A percentile compares a stretch with the other conserved stretches of the same genome.
Conservation (phyloP, 106 monocot species). For the Dendrobium officinale region DNA sequence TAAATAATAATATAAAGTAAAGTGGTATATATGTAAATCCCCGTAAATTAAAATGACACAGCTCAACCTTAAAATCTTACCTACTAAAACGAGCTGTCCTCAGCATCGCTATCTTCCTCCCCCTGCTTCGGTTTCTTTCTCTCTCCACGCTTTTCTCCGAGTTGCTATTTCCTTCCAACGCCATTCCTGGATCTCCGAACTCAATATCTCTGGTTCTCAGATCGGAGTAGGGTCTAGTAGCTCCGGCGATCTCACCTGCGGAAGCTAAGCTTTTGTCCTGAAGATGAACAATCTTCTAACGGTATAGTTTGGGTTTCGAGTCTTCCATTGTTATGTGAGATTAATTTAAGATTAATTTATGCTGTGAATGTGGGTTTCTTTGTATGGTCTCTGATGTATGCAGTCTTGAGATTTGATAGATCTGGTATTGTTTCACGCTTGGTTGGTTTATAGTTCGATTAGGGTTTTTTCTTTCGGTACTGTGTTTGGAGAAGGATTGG, state of each 20-base stretch:
- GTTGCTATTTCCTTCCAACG: neutral
- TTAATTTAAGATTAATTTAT: neutral
- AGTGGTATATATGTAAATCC: too few relatives aligned
- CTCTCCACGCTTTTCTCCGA: neutral
- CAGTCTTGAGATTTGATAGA: neutral
- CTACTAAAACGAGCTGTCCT: too few relatives aligned
- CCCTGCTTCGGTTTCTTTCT: neutral
- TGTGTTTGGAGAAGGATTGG: neutral
- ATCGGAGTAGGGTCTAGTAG: neutral
- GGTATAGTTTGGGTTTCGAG: neutral
- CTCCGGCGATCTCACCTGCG: neutral
- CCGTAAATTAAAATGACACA: too few relatives aligned
- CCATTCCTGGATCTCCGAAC: neutral
- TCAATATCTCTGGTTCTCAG: neutral
- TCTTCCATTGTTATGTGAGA: neutral
- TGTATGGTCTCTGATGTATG: neutral
- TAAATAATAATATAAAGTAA: too few relatives aligned
- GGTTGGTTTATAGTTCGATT: neutral
- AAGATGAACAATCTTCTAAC: slow-evolving; percentile 12
- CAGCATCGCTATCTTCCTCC: too few relatives aligned
- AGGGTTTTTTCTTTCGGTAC: slow-evolving; percentile 5
- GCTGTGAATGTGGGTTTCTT: neutral
- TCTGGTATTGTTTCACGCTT: neutral
- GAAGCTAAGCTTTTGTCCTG: neutral
- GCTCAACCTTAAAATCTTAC: too few relatives aligned